A percentile compares a stretch with the other conserved stretches of the same genome.
These are phyloP conservation scores for Rhynchosporium agropyri DNA, from an alignment of 2,329 filamentous ascomycete species.

Conservation along the genomic window DNA sequence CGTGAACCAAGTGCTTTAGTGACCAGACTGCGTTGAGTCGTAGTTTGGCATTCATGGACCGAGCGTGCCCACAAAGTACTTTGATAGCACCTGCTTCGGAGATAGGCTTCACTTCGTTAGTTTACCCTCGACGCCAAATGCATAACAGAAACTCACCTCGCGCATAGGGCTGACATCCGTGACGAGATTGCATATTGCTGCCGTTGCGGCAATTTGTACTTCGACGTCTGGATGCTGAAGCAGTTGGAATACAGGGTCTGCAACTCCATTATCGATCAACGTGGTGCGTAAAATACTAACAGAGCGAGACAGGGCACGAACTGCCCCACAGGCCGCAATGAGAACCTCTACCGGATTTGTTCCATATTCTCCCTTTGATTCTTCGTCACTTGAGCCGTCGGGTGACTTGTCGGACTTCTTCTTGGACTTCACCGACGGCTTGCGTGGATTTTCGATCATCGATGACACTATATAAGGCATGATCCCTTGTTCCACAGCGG, in stretches of 20 bases:
- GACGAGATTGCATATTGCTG: constrained; percentile 81
- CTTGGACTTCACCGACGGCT: constrained; percentile 46
- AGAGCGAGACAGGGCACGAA: constrained; percentile 81
- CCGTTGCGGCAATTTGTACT: constrained; percentile 83
- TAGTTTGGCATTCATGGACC: constrained; percentile 76
- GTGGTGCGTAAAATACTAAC: constrained; percentile 83
- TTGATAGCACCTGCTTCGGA: constrained; percentile 73
- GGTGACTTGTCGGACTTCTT: constrained; percentile 44
- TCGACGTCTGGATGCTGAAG: constrained; percentile 75
- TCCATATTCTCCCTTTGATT: constrained; percentile 56
- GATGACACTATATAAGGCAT: constrained; percentile 84
- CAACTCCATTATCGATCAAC: constrained; percentile 82
- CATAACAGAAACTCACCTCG: constrained; percentile 59
- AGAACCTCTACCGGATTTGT: constrained; percentile 76
- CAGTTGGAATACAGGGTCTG: constrained; percentile 74
- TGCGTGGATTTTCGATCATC: constrained; percentile 63
- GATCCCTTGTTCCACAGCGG: constrained; percentile 79
- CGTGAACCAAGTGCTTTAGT: constrained; percentile 84
- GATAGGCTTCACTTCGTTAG: constrained; percentile 57
- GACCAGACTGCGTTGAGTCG: constrained; percentile 90
- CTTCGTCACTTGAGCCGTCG: constrained; percentile 26
- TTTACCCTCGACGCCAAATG: constrained; percentile 4
- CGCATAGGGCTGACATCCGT: constrained; percentile 90
- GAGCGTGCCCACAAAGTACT: constrained; percentile 80
- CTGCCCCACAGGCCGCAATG: constrained; percentile 80